Evolutionary conservation across 2,329 filamentous ascomycete genomes (phyloP), one percentile per base, ranked within the genome.

Genomic region (Talaromyces sp.): DNA sequence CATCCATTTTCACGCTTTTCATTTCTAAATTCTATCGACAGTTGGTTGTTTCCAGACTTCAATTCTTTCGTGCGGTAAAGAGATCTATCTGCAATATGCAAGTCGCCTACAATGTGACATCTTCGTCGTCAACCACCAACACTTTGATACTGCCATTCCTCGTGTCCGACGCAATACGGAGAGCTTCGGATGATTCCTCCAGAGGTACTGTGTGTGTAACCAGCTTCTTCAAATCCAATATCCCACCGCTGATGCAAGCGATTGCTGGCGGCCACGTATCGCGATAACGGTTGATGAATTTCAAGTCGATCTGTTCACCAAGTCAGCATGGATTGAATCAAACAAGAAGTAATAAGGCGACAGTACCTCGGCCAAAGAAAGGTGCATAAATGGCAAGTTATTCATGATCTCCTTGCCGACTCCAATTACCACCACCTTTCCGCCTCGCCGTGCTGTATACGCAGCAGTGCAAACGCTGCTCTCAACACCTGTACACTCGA

Each of bases 231-330:
- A 88, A 74, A 67, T 88, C 81, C 9, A 90, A 68, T 1, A 88
- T 78, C 0, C 82, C 82, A 3, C 85, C 83, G 46, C 78, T 80
- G 29, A 90, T 68, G 54, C 83, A 84, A 7, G 82, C 78, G 35
- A 90, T 86, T 0, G 84, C 87, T 0, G 83, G 80, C 0, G 87
- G 86, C 87, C 87, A 90, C 0, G 86, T 89, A 67, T 89, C 85
- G 46, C 81, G 79, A 69, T 89, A 90, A 8, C 87, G 79, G 70
- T 90, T 89, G 69, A 89, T 89, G 73, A 90, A 90, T 41, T 82
- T 83, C 27, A 90, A 76, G 65, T 88, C 80, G 64, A 89, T 88
- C 83, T 85, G 35, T 29, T 29, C 27, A 10, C 9, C 9, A 63
- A n/a, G 19, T 11, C 35, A 38, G 35, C 14, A 38, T n/a, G n/a